Conservation (phyloP, 306 rosid species). For the Castanea sativa region DNA sequence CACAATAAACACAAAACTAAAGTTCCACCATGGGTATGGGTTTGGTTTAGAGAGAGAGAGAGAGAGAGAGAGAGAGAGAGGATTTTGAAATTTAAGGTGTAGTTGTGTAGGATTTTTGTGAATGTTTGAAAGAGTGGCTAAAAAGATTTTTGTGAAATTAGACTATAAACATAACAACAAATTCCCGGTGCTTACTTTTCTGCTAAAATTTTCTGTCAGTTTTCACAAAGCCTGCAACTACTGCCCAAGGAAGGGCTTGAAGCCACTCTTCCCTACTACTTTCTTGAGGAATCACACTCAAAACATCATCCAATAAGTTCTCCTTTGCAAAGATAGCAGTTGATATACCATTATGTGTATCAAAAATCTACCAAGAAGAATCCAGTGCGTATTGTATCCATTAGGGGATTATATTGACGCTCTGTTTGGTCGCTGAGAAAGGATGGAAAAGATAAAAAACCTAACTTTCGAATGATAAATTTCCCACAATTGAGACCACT, state of each 20-base stretch:
- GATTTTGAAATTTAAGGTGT: too few species aligned
- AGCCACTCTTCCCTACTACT: conserved; percentile 90
- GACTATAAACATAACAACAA: background rate
- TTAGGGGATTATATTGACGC: conserved; percentile 23
- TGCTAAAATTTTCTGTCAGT: conserved; percentile 95
- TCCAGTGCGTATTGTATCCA: conserved; percentile 34
- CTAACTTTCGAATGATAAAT: conserved; percentile 13
- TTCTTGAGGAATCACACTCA: conserved; percentile 93
- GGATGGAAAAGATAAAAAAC: conserved; percentile 28
- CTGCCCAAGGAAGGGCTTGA: conserved; percentile 87
- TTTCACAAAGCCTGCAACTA: conserved; percentile 96
- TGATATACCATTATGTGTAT: conserved; percentile 93
- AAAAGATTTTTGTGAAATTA: too few species aligned
- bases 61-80: too few species aligned
- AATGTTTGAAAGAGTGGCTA: too few species aligned
- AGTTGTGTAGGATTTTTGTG: too few species aligned
- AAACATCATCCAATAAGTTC: conserved; percentile 65
- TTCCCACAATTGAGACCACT: conserved; percentile 12
- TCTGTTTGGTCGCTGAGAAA: conserved; percentile 30
- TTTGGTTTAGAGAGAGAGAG: too few species aligned
- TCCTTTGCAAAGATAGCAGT: conserved; percentile 90
- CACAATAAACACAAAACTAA: too few species aligned
- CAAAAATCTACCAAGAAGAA: conserved; percentile 72
- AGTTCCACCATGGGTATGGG: too few species aligned
- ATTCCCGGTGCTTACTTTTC: conserved; percentile 43